A percentile compares a stretch with the other conserved stretches of the same genome.
Conservation (phyloP, 495 filamentous ascomycete genomes). For the Penicillium manginii region DNA sequence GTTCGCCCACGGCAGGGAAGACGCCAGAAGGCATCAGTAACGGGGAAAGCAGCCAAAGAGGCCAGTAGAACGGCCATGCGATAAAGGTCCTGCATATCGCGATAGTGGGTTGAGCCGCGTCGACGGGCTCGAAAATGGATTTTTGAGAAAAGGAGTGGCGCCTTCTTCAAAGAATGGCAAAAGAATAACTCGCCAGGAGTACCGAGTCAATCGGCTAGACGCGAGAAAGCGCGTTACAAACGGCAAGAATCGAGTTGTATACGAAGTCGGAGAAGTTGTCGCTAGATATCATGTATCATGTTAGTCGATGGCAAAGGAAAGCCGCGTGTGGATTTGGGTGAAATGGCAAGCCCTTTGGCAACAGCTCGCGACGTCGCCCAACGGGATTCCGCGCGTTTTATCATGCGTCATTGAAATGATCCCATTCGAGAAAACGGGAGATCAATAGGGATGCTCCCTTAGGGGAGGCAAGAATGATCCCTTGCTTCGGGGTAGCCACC, state of each 20-base stretch:
- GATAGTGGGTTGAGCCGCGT: constrained; percentile 16
- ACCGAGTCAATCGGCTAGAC: constrained; percentile 29
- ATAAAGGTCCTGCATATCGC: constrained; percentile 29
- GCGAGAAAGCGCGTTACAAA: constrained; percentile 9
- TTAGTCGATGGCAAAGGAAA: constrained; percentile 17
- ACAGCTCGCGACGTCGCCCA: constrained; percentile 12
- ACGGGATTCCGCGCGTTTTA: constrained; percentile 19
- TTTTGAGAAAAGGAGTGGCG: constrained; percentile 21
- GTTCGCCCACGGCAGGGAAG: constrained; percentile 73
- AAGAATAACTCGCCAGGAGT: constrained; percentile 25
- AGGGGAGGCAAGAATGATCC: constrained; percentile 18
- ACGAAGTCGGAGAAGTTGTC: constrained; percentile 5
- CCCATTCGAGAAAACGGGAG: constrained; percentile 18
- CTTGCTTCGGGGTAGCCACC: constrained; percentile 27
- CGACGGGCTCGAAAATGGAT: constrained; percentile 12
- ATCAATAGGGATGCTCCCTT: constrained; percentile 24
- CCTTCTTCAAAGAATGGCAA: constrained; percentile 9
- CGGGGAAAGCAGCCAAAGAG: constrained; percentile 37
- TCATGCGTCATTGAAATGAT: constrained; percentile 17
- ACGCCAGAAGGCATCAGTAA: constrained; percentile 79
- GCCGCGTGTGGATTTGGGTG: constrained; percentile 7
- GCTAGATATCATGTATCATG: constrained; percentile 16
- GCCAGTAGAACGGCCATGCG: constrained; percentile 30
- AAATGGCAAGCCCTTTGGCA: constrained; percentile 3
- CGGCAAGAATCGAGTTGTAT: background rate